Evolutionary conservation across 805 yeast genomes (phyloP).

Genomic region (Starmerella scarabaei): DNA sequence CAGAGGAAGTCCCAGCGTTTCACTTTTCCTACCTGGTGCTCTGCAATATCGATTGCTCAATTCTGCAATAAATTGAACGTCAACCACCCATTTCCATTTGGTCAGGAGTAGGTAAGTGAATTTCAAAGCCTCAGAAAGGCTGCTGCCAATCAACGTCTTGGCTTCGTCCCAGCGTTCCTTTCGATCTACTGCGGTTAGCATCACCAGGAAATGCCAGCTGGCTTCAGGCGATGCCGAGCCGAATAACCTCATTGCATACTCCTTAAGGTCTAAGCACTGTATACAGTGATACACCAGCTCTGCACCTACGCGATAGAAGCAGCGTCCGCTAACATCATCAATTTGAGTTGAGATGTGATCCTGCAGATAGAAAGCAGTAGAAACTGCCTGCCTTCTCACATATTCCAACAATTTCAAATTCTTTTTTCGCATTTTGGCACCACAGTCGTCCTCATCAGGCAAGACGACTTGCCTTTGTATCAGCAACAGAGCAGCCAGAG

Average conservation of each 20-base stretch:
- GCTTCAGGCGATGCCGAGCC: too few relatives aligned
- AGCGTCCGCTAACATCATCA: slow-evolving; percentile 1
- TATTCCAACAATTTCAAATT: background rate
- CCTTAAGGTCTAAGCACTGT: too few relatives aligned
- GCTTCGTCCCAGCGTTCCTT: background rate
- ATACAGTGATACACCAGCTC: too few relatives aligned
- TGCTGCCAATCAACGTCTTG: too few relatives aligned
- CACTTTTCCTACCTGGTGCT: too few relatives aligned
- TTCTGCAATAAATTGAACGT: slow-evolving; percentile 9
- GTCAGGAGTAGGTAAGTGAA: slow-evolving; percentile 10
- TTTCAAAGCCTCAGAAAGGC: slow-evolving; percentile 2
- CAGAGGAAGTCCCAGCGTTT: slow-evolving; percentile 17
- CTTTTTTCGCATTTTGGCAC: too few relatives aligned
- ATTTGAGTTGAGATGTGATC: slow-evolving; percentile 5
- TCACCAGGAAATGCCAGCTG: slow-evolving; percentile 10
- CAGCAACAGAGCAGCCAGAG: slow-evolving; percentile 3
- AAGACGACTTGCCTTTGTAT: slow-evolving; percentile 2
- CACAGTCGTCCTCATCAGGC: too few relatives aligned
- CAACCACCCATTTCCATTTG: slow-evolving; percentile 19
- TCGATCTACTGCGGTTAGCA: slow-evolving; percentile 2
- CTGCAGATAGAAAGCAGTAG: slow-evolving; percentile 12
- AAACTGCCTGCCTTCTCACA: slow-evolving; percentile 1
- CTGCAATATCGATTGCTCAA: slow-evolving; percentile 16
- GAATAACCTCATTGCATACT: too few relatives aligned
- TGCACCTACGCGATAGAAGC: too few relatives aligned